Conservation (phyloP, 129 eudicot genomes). For the Erigeron canadensis region DNA sequence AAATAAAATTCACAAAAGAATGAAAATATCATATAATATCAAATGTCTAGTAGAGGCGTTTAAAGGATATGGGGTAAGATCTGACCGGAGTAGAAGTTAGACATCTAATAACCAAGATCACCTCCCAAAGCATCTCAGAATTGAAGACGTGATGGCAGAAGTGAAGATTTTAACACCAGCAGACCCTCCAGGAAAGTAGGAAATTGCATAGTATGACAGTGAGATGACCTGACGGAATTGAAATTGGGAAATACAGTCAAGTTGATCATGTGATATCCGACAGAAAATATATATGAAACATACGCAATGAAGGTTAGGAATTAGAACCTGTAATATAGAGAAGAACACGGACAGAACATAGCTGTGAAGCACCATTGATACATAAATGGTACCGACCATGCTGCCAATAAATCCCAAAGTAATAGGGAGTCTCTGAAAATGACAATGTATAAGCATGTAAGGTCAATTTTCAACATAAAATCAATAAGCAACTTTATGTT, state of each 20-base stretch:
- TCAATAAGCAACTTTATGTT: conserved; percentile 7
- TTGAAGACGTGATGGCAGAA: conserved; percentile 65
- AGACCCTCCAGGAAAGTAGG: conserved; percentile 98
- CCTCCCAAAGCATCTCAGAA: conserved; percentile 85
- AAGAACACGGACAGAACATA: conserved; percentile 83
- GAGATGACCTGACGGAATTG: conserved; percentile 67
- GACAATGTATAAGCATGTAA: conserved; percentile 20
- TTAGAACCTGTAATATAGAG: conserved; percentile 78
- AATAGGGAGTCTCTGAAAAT: conserved; percentile 83
- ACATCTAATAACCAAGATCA: conserved; percentile 35
- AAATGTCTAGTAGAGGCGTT: background rate
- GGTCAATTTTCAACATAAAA: background rate
- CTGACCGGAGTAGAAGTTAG: background rate
- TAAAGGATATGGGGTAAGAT: conserved; percentile 3
- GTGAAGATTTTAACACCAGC: conserved; percentile 82
- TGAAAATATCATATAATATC: background rate
- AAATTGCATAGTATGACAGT: conserved; percentile 76
- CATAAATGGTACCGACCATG: conserved; percentile 87
- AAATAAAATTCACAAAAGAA: conserved; percentile 18
- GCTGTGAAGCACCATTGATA: conserved; percentile 96
- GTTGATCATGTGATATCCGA: background rate
- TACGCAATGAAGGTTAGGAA: background rate
- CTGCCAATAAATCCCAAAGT: conserved; percentile 79
- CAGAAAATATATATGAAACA: background rate
- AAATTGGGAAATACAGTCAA: background rate